These are phyloP conservation scores for Paraglomus occultum DNA, from an alignment of 192 early-diverging fungal species.

Conservation along the genomic window DNA sequence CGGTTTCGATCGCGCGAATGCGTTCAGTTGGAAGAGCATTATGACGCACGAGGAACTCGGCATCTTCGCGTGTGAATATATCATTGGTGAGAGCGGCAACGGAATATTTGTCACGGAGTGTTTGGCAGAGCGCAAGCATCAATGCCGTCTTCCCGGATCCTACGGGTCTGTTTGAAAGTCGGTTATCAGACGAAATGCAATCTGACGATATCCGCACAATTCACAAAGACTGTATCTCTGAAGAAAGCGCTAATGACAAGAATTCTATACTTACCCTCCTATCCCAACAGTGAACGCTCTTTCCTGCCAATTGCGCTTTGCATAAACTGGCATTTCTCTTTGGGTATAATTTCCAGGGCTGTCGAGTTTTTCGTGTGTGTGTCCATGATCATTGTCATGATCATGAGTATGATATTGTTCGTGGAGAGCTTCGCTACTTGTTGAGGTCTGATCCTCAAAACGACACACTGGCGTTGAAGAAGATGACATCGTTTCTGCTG, in stretches of 20 bases:
- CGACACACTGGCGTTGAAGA: constrained; percentile 36
- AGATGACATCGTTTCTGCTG: not conserved
- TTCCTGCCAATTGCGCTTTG: constrained; percentile 83
- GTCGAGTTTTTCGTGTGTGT: constrained; percentile 89
- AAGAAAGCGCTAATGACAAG: not conserved
- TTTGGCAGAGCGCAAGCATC: constrained; percentile 86
- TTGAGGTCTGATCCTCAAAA: constrained; percentile 48
- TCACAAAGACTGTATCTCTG: too few relatives aligned
- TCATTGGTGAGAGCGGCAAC: constrained; percentile 96
- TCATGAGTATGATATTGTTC: constrained; percentile 50
- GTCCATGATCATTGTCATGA: constrained; percentile 71
- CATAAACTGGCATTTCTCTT: constrained; percentile 69
- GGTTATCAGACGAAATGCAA: not conserved
- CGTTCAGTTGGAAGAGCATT: constrained; percentile 84
- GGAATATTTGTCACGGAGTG: constrained; percentile 75
- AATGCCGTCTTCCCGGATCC: constrained; percentile 94
- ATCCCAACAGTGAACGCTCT: constrained; percentile 94
- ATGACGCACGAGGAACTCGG: constrained; percentile 90
- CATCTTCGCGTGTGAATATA: constrained; percentile 96
- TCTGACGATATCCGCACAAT: not conserved
- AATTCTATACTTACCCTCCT: constrained; percentile 63
- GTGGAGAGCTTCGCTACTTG: constrained; percentile 36
- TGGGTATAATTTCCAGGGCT: constrained; percentile 80
- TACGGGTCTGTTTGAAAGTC: constrained; percentile 67
- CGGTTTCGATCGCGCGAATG: constrained; percentile 94